Percentiles rank a stretch among this genome's conserved stretches.
Conservation (phyloP, 768 basidiomycete species). For the Boletus sensibilis region DNA sequence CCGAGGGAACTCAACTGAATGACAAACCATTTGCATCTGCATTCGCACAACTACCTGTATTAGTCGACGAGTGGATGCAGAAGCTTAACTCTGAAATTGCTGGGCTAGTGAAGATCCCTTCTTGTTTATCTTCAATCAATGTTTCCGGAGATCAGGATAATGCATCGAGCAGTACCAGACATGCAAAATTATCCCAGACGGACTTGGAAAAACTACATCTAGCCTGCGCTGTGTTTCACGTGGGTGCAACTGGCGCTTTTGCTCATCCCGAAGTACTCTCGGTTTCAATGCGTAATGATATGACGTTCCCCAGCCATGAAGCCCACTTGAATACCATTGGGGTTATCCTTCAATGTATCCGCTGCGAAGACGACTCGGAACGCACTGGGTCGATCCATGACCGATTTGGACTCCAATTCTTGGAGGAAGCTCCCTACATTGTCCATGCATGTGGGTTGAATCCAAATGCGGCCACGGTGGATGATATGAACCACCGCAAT, state of each 20-base stretch:
- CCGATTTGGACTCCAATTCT: not conserved
- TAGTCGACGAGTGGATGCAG: conserved; percentile 10
- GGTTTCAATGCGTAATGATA: not conserved
- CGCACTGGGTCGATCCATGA: not conserved
- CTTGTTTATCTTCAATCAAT: not conserved
- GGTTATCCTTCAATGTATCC: not conserved
- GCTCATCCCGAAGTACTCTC: not conserved
- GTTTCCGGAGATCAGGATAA: not conserved
- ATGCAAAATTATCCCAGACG: not conserved
- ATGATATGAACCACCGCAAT: conserved; percentile 14
- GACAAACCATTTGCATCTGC: conserved; percentile 7
- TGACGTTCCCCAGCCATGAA: not conserved
- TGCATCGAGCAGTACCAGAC: too few relatives aligned
- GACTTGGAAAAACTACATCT: conserved; percentile 4
- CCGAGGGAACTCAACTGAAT: not conserved
- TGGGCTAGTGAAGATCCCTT: conserved; percentile 10
- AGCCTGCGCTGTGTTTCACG: conserved; percentile 12
- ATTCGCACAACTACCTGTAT: conserved; percentile 11
- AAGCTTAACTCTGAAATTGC: conserved; percentile 8
- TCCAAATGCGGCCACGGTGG: conserved; percentile 6
- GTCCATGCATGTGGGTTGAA: conserved; percentile 14
- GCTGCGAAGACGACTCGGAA: not conserved
- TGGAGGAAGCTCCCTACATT: conserved; percentile 14
- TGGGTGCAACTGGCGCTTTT: not conserved
- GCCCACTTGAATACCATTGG: not conserved